phyloP scores from a whole-genome alignment of 495 filamentous ascomycete species.

The Paragyromitra xinjiangensis region DNA sequence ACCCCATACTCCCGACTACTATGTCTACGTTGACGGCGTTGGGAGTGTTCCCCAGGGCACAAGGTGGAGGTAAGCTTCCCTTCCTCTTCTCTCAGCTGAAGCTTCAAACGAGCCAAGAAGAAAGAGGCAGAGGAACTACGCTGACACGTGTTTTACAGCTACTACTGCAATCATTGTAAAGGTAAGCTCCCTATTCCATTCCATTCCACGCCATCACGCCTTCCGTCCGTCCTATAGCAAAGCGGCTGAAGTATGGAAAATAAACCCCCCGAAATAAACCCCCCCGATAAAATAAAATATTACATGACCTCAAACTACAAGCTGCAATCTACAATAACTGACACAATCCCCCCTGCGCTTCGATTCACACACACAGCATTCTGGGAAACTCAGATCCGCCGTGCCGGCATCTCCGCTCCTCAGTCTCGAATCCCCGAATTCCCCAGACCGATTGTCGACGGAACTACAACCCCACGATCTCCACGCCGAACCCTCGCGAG shows the following conservation, averaged over 20 bases:
- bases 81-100: not conserved
- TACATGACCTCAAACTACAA: not conserved
- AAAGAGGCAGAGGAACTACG: not conserved
- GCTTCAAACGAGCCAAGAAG: not conserved
- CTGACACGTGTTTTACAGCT: conserved; percentile 36
- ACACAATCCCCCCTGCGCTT: conserved; percentile 27
- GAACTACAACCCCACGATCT: not conserved
- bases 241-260: conserved; percentile 18
- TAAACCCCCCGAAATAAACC: not conserved
- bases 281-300: not conserved
- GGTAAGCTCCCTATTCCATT: conserved; percentile 13
- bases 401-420: conserved; percentile 38
- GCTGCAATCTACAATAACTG: conserved; percentile 13
- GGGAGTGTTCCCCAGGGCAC: conserved; percentile 46
- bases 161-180: conserved; percentile 46
- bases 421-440: conserved; percentile 43
- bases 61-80: conserved; percentile 41
- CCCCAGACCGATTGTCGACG: conserved; percentile 22
- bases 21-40: conserved; percentile 39
- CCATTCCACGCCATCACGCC: not conserved
- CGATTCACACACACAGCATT: conserved; percentile 21
- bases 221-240: conserved; percentile 3
- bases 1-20: conserved; percentile 34
- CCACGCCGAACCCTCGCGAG: conserved; percentile 37
- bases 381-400: conserved; percentile 40